Evolutionary conservation across 176 grass and related monocot genomes (phyloP).

Genomic region (Phoenix dactylifera): DNA sequence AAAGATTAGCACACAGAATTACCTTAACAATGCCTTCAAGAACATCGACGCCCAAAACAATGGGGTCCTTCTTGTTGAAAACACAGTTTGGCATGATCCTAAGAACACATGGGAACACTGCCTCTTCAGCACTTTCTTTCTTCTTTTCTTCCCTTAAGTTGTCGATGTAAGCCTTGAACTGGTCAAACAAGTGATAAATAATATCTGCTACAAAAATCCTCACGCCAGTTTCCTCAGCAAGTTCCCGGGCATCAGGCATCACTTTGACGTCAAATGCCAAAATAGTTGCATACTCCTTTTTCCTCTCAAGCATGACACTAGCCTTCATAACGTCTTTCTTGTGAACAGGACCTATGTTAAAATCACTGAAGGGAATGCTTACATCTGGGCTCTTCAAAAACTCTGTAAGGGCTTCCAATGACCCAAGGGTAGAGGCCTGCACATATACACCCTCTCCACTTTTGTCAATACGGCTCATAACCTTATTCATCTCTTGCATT

Average conservation of each 20-base stretch:
- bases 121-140: slow-evolving; percentile 74
- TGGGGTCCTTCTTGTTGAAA: slow-evolving; percentile 91
- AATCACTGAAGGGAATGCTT: slow-evolving; percentile 82
- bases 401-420: slow-evolving; percentile 73
- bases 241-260: slow-evolving; percentile 73
- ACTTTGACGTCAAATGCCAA: slow-evolving; percentile 99
- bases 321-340: slow-evolving; percentile 99
- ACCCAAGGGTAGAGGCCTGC: slow-evolving; percentile 82
- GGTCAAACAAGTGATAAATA: slow-evolving; percentile 89
- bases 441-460: slow-evolving; percentile 89
- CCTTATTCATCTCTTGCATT: slow-evolving; percentile 80
- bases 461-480: slow-evolving; percentile 71
- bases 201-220: slow-evolving; percentile 88
- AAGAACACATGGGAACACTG: slow-evolving; percentile 82
- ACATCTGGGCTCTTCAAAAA: slow-evolving; percentile 84
- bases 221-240: slow-evolving; percentile 78
- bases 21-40: slow-evolving; percentile 87
- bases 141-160: slow-evolving; percentile 78
- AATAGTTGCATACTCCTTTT: slow-evolving; percentile 90
- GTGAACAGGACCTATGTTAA: slow-evolving; percentile 90
- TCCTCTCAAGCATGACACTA: slow-evolving; percentile 92
- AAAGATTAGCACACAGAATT: slow-evolving; percentile 3
- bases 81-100: slow-evolving; percentile 85
- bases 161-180: slow-evolving; percentile 87
- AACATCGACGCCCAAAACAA: slow-evolving; percentile 86